phyloP scores from a whole-genome alignment of 202 grass and related monocot genomes.

The Zizania palustris region DNA sequence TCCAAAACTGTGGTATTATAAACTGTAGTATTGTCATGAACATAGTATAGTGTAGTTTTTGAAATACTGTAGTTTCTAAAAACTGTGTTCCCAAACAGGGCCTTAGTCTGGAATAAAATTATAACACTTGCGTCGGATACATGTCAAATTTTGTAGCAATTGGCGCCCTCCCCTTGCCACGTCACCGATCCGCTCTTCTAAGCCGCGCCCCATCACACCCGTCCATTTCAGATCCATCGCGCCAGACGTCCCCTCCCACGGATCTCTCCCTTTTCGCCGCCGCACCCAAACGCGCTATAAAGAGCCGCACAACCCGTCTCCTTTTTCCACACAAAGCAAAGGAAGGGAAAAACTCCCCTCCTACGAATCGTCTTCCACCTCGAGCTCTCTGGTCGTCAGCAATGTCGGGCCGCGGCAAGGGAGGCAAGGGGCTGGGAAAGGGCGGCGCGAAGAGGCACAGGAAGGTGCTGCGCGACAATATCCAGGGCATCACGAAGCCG shows the following conservation, averaged over 20 bases:
- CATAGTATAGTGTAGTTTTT: too few relatives aligned
- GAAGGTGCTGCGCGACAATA: slow-evolving; percentile 62
- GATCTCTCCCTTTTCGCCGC: neutral
- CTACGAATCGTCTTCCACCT: neutral
- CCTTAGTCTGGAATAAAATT: too few relatives aligned
- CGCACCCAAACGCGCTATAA: neutral
- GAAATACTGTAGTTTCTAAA: too few relatives aligned
- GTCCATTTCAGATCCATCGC: neutral
- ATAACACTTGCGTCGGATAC: too few relatives aligned
- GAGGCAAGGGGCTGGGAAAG: slow-evolving; percentile 54
- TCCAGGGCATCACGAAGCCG: slow-evolving; percentile 43
- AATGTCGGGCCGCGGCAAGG: slow-evolving; percentile 55
- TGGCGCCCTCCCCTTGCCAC: neutral
- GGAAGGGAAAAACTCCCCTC: neutral
- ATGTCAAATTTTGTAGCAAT: too few relatives aligned
- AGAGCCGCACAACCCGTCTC: neutral
- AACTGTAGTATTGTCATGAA: too few relatives aligned
- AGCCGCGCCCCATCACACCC: neutral
- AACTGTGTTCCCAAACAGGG: too few relatives aligned
- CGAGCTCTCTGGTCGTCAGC: neutral
- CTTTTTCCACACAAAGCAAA: neutral
- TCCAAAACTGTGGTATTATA: too few relatives aligned
- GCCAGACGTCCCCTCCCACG: neutral
- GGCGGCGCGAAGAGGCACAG: slow-evolving; percentile 51
- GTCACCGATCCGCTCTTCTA: neutral